Conservation (phyloP, 1,284 basidiomycete genomes). For the Taiwanofungus camphoratus region DNA sequence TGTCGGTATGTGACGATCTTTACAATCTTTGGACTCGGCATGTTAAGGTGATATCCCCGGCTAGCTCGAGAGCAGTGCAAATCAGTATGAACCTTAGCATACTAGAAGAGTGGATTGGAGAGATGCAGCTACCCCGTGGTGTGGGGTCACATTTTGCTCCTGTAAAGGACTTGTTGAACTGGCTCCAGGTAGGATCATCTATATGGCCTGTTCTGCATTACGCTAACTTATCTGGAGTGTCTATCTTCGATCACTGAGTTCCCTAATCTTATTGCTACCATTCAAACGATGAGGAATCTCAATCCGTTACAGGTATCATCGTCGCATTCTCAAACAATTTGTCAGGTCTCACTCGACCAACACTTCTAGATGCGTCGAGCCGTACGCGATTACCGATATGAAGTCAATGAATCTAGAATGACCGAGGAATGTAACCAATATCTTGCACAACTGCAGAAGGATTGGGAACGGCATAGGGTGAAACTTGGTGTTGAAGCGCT, state of each 20-base stretch:
- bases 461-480: conserved; percentile 89
- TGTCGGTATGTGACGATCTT: conserved; percentile 58
- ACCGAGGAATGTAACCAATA: conserved; percentile 94
- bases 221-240: conserved; percentile 46
- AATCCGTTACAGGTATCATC: conserved; percentile 81
- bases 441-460: conserved; percentile 87
- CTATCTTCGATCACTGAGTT: conserved; percentile 85
- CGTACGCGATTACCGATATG: conserved; percentile 91
- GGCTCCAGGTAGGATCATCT: conserved; percentile 66
- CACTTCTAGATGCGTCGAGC: conserved; percentile 77
- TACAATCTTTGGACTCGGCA: conserved; percentile 2
- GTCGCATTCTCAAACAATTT: too few species aligned
- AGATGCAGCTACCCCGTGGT: conserved; percentile 75
- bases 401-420: conserved; percentile 90
- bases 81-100: conserved; percentile 84
- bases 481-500: conserved; percentile 77
- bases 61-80: conserved; percentile 80
- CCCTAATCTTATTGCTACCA: conserved; percentile 81
- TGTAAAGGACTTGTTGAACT: conserved; percentile 79
- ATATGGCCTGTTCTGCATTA: neutral
- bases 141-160: conserved; percentile 81
- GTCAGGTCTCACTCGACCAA: neutral
- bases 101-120: conserved; percentile 89
- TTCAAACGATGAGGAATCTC: conserved; percentile 81
- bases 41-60: neutral